phyloP scores from a whole-genome alignment of 148 eudicot genomes.

The Persicaria maculosa region DNA sequence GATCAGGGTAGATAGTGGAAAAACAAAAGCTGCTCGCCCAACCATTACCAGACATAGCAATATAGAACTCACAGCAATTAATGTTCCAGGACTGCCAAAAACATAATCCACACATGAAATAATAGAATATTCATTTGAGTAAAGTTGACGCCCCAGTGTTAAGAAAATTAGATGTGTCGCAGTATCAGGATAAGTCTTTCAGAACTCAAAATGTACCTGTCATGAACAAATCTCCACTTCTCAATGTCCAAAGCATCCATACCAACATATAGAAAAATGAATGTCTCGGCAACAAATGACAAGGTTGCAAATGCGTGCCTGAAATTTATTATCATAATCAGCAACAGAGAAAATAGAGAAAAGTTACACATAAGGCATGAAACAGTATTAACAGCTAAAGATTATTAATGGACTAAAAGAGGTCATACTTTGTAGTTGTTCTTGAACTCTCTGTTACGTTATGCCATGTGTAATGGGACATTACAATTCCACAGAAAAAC shows the following conservation, averaged over 20 bases:
- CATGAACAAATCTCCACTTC: slow-evolving; percentile 47
- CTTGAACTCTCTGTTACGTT: slow-evolving; percentile 54
- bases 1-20: slow-evolving; percentile 42
- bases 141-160: not conserved
- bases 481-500: slow-evolving; percentile 55
- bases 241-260: slow-evolving; percentile 61
- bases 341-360: slow-evolving; percentile 12
- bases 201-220: slow-evolving; percentile 25
- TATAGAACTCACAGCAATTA: slow-evolving; percentile 40
- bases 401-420: not conserved
- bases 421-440: slow-evolving; percentile 37
- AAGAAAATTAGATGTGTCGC: not conserved
- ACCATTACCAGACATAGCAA: slow-evolving; percentile 37
- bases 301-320: slow-evolving; percentile 54
- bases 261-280: slow-evolving; percentile 50
- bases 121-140: slow-evolving; percentile 2
- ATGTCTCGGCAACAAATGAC: slow-evolving; percentile 46
- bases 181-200: not conserved
- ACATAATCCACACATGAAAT: not conserved
- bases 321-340: slow-evolving; percentile 1
- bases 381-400: not conserved
- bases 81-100: slow-evolving; percentile 37
- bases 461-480: slow-evolving; percentile 66
- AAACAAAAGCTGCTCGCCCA: slow-evolving; percentile 56
- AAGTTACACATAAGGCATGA: not conserved